These are phyloP conservation scores for Ceratocystis eucalypticola DNA, from an alignment of 2,329 filamentous ascomycete genomes.

Conservation along the genomic window DNA sequence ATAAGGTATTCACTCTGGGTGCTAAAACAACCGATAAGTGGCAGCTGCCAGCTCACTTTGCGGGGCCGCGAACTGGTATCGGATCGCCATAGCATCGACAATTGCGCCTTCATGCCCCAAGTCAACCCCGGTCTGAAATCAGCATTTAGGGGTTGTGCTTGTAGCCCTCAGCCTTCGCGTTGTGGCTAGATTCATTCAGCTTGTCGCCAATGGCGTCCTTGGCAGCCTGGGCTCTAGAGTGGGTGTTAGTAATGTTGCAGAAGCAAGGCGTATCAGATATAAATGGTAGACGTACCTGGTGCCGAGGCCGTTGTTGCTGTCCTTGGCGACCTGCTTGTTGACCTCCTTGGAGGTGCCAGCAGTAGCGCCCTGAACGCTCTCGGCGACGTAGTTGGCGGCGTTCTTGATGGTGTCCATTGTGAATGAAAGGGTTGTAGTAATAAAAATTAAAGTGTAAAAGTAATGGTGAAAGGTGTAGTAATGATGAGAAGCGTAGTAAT, in stretches of 20 bases:
- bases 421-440: slow-evolving; percentile 23
- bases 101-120: neutral
- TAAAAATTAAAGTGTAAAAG: slow-evolving; percentile 20
- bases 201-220: slow-evolving; percentile 39
- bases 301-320: slow-evolving; percentile 36
- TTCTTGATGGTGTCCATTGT: slow-evolving; percentile 44
- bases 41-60: neutral
- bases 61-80: neutral
- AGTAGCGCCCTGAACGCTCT: slow-evolving; percentile 46
- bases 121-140: no score
- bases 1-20: neutral
- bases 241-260: slow-evolving; percentile 20
- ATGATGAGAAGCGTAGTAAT: neutral
- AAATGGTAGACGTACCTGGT: slow-evolving; percentile 36
- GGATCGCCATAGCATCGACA: neutral
- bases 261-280: neutral
- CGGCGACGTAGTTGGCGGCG: slow-evolving; percentile 55
- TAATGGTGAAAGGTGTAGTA: slow-evolving; percentile 18
- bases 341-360: slow-evolving; percentile 50
- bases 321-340: slow-evolving; percentile 59
- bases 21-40: neutral
- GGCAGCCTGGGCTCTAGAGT: slow-evolving; percentile 31
- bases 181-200: slow-evolving; percentile 31
- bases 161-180: slow-evolving; percentile 32
- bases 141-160: slow-evolving; percentile 25